Base-by-base conservation (phyloP, 108 stramenopile genomes). In the Nitzschia sp. region DNA sequence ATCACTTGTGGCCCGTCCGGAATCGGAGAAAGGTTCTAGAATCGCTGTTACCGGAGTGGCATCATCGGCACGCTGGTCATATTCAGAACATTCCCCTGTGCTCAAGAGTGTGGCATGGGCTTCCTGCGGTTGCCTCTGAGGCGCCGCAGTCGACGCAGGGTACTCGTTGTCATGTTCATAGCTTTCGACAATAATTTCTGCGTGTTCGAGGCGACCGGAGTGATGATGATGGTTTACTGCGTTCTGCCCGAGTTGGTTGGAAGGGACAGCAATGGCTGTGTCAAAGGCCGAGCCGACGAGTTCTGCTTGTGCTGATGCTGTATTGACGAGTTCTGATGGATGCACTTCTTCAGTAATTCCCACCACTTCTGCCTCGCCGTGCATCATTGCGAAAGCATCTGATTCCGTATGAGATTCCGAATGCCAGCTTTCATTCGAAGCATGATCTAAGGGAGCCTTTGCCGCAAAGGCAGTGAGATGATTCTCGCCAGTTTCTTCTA, bases 341-440 rank as follows among this genome's bases (percentile, higher is more conserved):
- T 82, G 81, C 23, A 36, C n/a, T 11, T 78, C 56, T 36, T 81
- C 74, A 4, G 61, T 67, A 57, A 81, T 81, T 6, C 33, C 70
- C 34, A 81, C 42, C 26, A 85, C 76, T 70, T 76, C 70, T 11
- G 76, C 79, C 66, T 74, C 67, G 26, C 55, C 64, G 3, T 68
- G 47, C 13, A 23, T 32, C 25, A 47, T 24, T 21, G 17, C 57
- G 26, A 32, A 54, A 2, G 17, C 27, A 19, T 8, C 51, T 15
- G 17, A 48, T 6, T 55, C 59, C 1, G 15, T 59, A 13, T 15
- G 31, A 15, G 36, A 21, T 13, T 64, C 42, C 0, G 55, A n/a
- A 3, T 8, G 18, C 29, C 55, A 36, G 27, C 11, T 26, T 35
- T 65, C 46, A 11, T 6, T 0, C 17, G 34, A 1, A 13, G 17